Base-by-base conservation (phyloP, 495 filamentous ascomycete species). In the Penicillium steckii region DNA sequence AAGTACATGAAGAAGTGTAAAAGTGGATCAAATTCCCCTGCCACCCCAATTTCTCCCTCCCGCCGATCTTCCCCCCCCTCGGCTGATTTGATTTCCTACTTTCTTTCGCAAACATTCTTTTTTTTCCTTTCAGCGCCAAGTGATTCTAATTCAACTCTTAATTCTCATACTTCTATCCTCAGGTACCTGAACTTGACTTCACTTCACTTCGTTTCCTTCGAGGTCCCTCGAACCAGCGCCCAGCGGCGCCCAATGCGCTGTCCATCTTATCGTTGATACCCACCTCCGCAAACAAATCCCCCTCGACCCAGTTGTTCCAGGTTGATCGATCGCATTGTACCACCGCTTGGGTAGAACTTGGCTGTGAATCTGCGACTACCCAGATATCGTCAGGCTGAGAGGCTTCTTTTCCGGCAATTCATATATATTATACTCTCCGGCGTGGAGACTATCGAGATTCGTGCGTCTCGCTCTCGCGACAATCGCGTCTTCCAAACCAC, bases 21-120 rank as follows among this genome's bases (percentile, higher is more conserved):
- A 44, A 22, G 24, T 40, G 44, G 33, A 59, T 45, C 44, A 57
- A 55, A 52, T 64, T n/a, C 54, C 61, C 64, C 64, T 60, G 64
- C 64, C 64, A 65, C 61, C 64, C 46, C 29, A 60, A 60, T 65
- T 68, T 67, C 56, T 37, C 48, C n/a, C n/a, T n/a, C n/a, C n/a
- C 26, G 43, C 53, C 42, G 48, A 52, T 51, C 43, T 45, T 54
- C 45, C 44, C 53, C 48, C 59, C 52, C 48, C 58, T 44, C 26
- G 18, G n/a, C 40, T 37, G 32, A 41, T 22, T 48, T 44, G 13
- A 6, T 30, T 44, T 24, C 33, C 33, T 30, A 30, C 27, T 19
- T 43, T n/a, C n/a, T n/a, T 7, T 29, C 26, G 29, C 27, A 19
- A 10, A 15, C 32, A 50, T 50, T 41, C 26, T 44, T 33, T 33